phyloP scores from a whole-genome alignment of 108 stramenopile genomes.

The Nannochloropsis gaditana region DNA sequence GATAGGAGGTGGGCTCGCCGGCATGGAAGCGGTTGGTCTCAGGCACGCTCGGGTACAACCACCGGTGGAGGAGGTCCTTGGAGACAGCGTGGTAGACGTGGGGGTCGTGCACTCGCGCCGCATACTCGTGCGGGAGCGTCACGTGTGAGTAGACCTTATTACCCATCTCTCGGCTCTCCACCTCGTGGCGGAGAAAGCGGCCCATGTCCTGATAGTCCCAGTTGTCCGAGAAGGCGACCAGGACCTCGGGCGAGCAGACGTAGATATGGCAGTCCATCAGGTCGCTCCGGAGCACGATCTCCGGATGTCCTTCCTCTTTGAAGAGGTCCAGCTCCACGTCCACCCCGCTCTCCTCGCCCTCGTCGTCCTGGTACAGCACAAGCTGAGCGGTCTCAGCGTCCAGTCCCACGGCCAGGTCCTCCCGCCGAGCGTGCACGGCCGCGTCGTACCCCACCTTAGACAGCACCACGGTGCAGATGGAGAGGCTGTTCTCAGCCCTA shows the following conservation, averaged over 20 bases:
- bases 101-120: slow-evolving; percentile 76
- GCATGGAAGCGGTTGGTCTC: slow-evolving; percentile 54
- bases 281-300: slow-evolving; percentile 66
- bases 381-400: slow-evolving; percentile 60
- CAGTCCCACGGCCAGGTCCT: slow-evolving; percentile 73
- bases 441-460: slow-evolving; percentile 54
- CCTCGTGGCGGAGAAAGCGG: slow-evolving; percentile 77
- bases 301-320: slow-evolving; percentile 57
- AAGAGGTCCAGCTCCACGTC: not conserved
- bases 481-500: slow-evolving; percentile 63
- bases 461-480: slow-evolving; percentile 80
- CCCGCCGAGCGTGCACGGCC: slow-evolving; percentile 51
- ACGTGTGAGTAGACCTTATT: slow-evolving; percentile 79
- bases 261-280: slow-evolving; percentile 86
- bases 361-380: slow-evolving; percentile 58
- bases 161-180: slow-evolving; percentile 89
- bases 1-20: slow-evolving; percentile 2
- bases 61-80: slow-evolving; percentile 70
- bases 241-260: slow-evolving; percentile 93
- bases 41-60: slow-evolving; percentile 88
- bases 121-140: slow-evolving; percentile 59
- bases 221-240: slow-evolving; percentile 87
- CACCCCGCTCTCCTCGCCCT: not conserved
- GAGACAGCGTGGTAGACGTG: slow-evolving; percentile 74
- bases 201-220: slow-evolving; percentile 85